Evolutionary conservation across 106 monocot species (phyloP), one percentile per base, ranked within the genome.

Genomic region (Cymbidium sinense): DNA sequence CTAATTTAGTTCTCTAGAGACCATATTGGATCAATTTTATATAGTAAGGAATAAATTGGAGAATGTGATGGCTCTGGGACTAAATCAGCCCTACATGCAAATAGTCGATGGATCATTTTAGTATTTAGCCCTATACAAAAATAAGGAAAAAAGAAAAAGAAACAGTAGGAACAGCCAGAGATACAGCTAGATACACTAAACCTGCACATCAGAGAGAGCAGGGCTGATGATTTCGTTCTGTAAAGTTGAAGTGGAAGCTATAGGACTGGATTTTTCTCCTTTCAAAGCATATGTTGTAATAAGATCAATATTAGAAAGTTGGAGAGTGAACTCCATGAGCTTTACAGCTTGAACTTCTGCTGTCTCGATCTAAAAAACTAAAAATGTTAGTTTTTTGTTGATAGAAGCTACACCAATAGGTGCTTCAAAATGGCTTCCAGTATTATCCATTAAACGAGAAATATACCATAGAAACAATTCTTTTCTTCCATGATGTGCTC

Each of bases 151-250:
- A 47, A 62, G 27, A 67, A 67, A 67, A 33, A 67, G 67, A 67
- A 67, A 13, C 15, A 67, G 1, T 13, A 31, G 15, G 13, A 62
- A 25, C 18, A 5, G 67, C 67, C 29, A 15, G 33, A 67, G 33
- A 33, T 33, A 31, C 9, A 67, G 67, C 3, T 67, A 67, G 67
- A 73, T 33, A 58, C 30, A 44, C 35, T 43, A 52, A 78, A 94
- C 96, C 71, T 88, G 83, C 76, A 79, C 71, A 77, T 94, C 96
- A 67, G 82, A 83, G 43, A 90, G 78, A 67, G 88, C 80, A 74
- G 94, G 94, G 70, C 36, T 76, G n/a, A 98, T 85, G 77, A 98
- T 94, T 69, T 98, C 92, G 86, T 94, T 88, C 78, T 92, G 89
- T 84, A 98, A 51, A 70, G 81, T 76, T 87, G 87, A 81, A 55